These are phyloP conservation scores for Xylariaceae sp. DNA, from an alignment of 2,329 filamentous ascomycete species.

Conservation along the genomic window DNA sequence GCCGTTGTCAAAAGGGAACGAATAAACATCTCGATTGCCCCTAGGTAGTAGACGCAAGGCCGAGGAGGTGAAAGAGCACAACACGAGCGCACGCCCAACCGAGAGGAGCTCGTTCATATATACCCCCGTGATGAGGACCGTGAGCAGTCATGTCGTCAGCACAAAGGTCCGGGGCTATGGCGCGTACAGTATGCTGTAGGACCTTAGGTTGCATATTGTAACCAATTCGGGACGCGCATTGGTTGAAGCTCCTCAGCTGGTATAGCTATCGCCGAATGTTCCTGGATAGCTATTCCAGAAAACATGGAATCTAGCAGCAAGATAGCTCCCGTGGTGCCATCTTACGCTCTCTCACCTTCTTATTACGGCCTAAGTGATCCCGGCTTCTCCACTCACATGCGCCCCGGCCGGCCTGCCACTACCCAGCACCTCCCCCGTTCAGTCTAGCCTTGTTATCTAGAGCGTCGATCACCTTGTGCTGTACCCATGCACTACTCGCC, in stretches of 20 bases:
- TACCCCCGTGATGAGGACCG: background rate
- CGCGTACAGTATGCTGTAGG: no score
- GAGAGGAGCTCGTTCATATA: constrained; percentile 11
- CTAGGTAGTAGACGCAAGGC: constrained; percentile 1
- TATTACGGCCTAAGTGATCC: constrained; percentile 11
- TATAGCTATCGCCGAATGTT: constrained; percentile 9
- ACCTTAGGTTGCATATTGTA: background rate
- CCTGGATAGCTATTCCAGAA: background rate
- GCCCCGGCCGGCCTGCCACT: background rate
- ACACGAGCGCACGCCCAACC: background rate
- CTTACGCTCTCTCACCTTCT: constrained; percentile 20
- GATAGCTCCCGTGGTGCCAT: constrained; percentile 17
- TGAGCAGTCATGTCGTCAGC: constrained; percentile 19
- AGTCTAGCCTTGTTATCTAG: no score
- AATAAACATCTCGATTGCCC: constrained; percentile 26
- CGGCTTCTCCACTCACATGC: background rate
- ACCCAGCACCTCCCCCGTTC: background rate
- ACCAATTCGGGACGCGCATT: constrained; percentile 9
- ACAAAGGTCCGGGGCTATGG: constrained; percentile 10
- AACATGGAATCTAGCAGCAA: background rate
- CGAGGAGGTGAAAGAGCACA: no score
- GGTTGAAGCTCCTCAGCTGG: background rate
- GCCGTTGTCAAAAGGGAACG: constrained; percentile 25
- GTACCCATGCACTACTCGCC: no score
- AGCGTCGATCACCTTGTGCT: no score